Base-by-base conservation (phyloP, 2,329 filamentous ascomycete species). In the Penicillium polonicum region DNA sequence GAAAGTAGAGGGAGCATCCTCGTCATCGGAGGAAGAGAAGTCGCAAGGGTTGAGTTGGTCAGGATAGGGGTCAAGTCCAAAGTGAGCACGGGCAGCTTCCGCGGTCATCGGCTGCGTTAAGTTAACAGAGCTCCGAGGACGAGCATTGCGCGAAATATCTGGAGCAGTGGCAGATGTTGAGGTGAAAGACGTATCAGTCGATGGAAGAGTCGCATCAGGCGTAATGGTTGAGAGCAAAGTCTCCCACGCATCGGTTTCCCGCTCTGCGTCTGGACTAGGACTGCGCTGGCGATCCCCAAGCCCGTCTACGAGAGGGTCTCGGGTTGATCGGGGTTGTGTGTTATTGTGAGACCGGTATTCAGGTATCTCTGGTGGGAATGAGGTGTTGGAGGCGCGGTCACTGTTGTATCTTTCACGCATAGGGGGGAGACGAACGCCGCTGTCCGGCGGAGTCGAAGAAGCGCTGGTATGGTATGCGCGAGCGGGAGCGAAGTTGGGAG, bases 211-310 rank as follows among this genome's bases (percentile, higher is more conserved):
- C 17, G 88, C 86, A 71, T 96, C 92, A 0, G 91, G 90, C 0
- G 89, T 88, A 60, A 97, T 83, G 0, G 90, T 95, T 7, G 84
- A 88, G 57, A 92, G 79, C 52, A 97, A 85, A 3, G 87, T 91
- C 59, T 93, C 88, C 92, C 92, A 97, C 1, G 81, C 80, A 49
- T 82, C 81, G 61, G 85, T 82, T 39, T 79, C 81, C 53, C 76
- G 65, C 38, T 74, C 69, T 43, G 76, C 77, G 50, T 79, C 78
- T 6, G 88, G 88, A 69, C 88, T 92, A n/a, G 91, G 77, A 72
- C 91, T 96, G 65, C 91, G 86, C 61, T 91, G 85, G 58, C 92
- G 88, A 74, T 96, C 91, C 38, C 91, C 92, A 17, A 96, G 82
- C 4, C 91, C 91, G 73, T 95, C 88, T 1, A 88, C 61, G 50